These are phyloP conservation scores for Phylloporus arenicola DNA, from an alignment of 768 basidiomycete species.

Conservation along the genomic window DNA sequence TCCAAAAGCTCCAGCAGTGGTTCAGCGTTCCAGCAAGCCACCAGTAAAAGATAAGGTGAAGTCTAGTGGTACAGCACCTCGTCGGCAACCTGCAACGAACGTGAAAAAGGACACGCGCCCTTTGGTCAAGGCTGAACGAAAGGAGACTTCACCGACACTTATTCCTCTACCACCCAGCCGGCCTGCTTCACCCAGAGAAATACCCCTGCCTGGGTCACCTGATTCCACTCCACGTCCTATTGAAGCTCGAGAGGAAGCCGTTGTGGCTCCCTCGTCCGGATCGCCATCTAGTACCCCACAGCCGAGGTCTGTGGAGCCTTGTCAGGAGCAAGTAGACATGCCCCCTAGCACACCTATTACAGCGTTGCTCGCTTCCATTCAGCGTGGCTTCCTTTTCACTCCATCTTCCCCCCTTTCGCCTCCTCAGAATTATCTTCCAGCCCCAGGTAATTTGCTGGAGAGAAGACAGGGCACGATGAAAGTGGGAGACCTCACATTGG, in stretches of 20 bases:
- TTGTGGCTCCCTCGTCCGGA: neutral
- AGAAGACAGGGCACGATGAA: conserved; percentile 4
- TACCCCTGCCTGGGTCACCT: conserved; percentile 21
- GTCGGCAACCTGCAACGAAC: conserved; percentile 5
- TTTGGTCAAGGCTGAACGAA: conserved; percentile 8
- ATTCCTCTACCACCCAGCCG: conserved; percentile 21
- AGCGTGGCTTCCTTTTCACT: conserved; percentile 63
- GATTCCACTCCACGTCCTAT: conserved; percentile 1
- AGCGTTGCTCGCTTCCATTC: conserved; percentile 53
- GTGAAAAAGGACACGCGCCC: conserved; percentile 10
- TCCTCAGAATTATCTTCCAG: conserved; percentile 39
- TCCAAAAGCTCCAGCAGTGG: neutral
- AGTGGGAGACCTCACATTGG: neutral
- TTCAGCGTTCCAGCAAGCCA: conserved; percentile 11
- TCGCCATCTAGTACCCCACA: neutral
- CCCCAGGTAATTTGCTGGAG: neutral
- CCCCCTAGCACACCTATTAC: conserved; percentile 59
- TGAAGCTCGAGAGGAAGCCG: conserved; percentile 5
- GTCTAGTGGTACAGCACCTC: neutral
- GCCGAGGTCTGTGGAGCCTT: neutral
- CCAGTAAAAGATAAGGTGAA: conserved; percentile 8
- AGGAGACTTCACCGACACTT: conserved; percentile 14
- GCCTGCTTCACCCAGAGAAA: conserved; percentile 12
- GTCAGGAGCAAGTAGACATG: neutral
- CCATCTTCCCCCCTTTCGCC: conserved; percentile 60